Evolutionary conservation across 805 yeast genomes (phyloP), one percentile per base, ranked within the genome.

Genomic region (Pichia ethanolica): DNA sequence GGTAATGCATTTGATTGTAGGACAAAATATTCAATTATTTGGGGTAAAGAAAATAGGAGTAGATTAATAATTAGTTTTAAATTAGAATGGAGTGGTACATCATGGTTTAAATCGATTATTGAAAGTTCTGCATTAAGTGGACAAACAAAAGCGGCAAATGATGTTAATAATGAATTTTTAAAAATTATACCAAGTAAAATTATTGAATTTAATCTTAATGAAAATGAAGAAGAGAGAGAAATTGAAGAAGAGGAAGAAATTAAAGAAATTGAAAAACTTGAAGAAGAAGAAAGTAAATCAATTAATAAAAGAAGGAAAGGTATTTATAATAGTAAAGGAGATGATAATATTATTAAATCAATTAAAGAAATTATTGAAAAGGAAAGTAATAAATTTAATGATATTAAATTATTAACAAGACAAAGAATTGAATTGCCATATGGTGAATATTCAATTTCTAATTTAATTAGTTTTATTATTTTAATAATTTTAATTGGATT

Each of bases 51-150:
- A 32, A 86, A 83, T 59, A 63, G 69, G 27, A 83, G 96, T 5
- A 69, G 72, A 44, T 57, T 93, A 38, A 69, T 69, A 41, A 66
- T 86, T n/a, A 77, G 89, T n/a, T 86, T 77, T 63, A 78, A 79
- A 70, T 76, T 91, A 39, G 83, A 86, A 42, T 93, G 99, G 99
- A 79, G 85, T 0, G 96, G 93, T 3, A 77, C 84, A 46, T 85
- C 96, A 52, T 93, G 97, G 97, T 79, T 93, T 59, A 90, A 89
- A 63, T 77, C 86, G 12, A 82, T 95, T 48, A 85, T 93, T 53
- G 98, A 93, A 62, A 83, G 82, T 54, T 90, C 90, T 49, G 83
- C 96, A 12, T 69, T 74, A 42, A 79, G 82, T 35, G 99, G 99
- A 0, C 97, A 89, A 64, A 71, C 74, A 42, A 74, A 78, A 5